Evolutionary conservation across 139 green algal genomes (phyloP), one percentile per base, ranked within the genome.

Genomic region (Diplosphaera chodatii): DNA sequence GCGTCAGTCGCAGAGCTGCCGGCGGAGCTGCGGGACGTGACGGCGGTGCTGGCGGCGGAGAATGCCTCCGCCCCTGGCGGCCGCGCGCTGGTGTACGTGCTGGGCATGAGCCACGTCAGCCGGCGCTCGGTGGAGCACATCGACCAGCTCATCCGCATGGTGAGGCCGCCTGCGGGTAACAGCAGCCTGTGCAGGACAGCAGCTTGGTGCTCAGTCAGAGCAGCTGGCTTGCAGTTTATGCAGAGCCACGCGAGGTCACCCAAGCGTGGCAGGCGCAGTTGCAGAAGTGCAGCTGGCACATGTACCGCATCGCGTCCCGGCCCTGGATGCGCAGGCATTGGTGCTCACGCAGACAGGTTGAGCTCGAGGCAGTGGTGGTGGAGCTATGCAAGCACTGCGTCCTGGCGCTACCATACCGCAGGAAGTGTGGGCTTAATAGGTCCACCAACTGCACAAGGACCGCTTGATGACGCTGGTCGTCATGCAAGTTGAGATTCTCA

Each of bases 41-140:
- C 84, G 23, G 86, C 80, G 1, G 71, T 89, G 32, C 65, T 93
- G 40, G 68, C 87, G 21, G 82, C 78, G 4, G 63, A 70, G 4
- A 80, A 86, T 63, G 64, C 77, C 2, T 66, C 80, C 18, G 83
- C 73, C 0, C 73, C 79, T 0, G 78, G 76, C 23, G 77, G 83
- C 41, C 63, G 63, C 18, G 85, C 81, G 0, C 55, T 74, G 0
- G 84, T 90, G 0, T 96, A 93, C 67, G 30, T 95, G 2, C 80
- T 96, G 41, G 91, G 85, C 56, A 83, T 94, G 29, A 91, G 83
- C 25, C 91, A 96, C 72, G 87, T 93, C 3, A 92, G 86, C 16
- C 74, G 84, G 55, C 74, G 71, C 25, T 85, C 82, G 5, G 78
- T 76, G 25, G 66, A 88, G 27, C 82, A 92, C 70, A 83, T 92